Base-by-base conservation (phyloP, 2,329 filamentous ascomycete genomes). In the Hymenoscyphus repandus region DNA sequence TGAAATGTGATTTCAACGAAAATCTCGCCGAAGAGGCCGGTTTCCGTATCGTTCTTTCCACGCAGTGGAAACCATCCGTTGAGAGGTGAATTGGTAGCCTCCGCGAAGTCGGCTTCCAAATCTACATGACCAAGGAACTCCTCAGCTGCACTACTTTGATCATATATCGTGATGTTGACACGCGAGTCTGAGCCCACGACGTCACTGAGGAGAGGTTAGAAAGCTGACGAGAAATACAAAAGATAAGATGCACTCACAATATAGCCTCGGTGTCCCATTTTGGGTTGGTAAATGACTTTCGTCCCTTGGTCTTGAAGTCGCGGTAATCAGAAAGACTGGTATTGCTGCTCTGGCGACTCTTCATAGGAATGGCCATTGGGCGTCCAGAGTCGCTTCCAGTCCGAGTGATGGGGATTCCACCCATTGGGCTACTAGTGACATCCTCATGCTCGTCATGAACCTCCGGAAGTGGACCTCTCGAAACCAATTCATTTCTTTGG, bases 401-500 rank as follows among this genome's bases (percentile, higher is more conserved):
- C 51, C 86, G 78, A 62, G 82, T 79, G 52, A 85, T 83, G 0
- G 81, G 73, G 50, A 83, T 75, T 27, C 79, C 77, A 33, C 79
- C 77, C 61, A 72, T 77, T 58, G 77, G 80, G 64, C 70, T 71
- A 64, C 68, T 76, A 20, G 72, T 57, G 51, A 76, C 64, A 49
- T 85, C 80, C 40, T 83, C 81, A 33, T 81, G 77, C 40, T 86
- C 84, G 31, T 77, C 36, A 20, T 77, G 71, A 33, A 78, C 79
- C 51, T 82, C 77, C 49, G 73, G 74, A 58, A 85, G 81, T 11
- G 91, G 88, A 2, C 90, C 90, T 50, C 88, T 86, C 1, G 93
- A 97, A 50, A 99, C 96, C 62, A 95, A 86, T 69, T 99, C 93
- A 65, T 92, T 96, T 68, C 90, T 88, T 68, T 99, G 93, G 65